Base-by-base conservation (phyloP, 805 yeast species). In the Jamesozyma rosinii region DNA sequence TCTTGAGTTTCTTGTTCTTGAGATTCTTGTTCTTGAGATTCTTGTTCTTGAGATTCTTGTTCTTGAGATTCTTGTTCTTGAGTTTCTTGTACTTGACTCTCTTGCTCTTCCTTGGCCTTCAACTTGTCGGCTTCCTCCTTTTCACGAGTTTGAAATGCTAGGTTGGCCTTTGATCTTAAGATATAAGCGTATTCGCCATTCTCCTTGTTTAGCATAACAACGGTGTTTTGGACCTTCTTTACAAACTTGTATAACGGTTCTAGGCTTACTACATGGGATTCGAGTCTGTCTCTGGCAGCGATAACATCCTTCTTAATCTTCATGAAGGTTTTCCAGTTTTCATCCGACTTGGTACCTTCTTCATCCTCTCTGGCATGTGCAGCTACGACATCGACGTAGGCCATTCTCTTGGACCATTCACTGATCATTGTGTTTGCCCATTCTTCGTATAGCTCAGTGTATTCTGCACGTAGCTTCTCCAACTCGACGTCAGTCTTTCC, bases 391-490 rank as follows among this genome's bases (percentile, higher is more conserved):
- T 61, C 66, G 3, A 55, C 52, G 18, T 66, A 64, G 41, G 79
- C 72, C 55, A 83, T 70, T 45, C 76, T 72, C 41, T 74, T 73
- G 6, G 83, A 74, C 64, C 80, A 82, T 50, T 81, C 86, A 50
- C 66, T 71, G 43, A 82, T 70, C 24, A 83, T 70, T 5, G 77
- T 73, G 43, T 82, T 88, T 5, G 81, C 79, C 68, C 83, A 83
- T 47, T 83, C 83, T 58, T 83, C 89, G 56, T 79, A 72, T 0
- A 80, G 71, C 49, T 83, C 89, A 42, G 82, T 69, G 31, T 80
- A 71, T 18, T 65, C 58, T 18, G 64, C 57, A 53, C 75, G 70
- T 29, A 68, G 60, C 1, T 55, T 53, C 24, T 68, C 64, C 10
- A 68, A 63, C 5, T 59, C 61, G 3, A 60, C 52, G 35, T 71